A percentile compares a stretch with the other conserved stretches of the same genome.
phyloP scores from a whole-genome alignment of 1,284 basidiomycete genomes.

The Takashimella koratensis region DNA sequence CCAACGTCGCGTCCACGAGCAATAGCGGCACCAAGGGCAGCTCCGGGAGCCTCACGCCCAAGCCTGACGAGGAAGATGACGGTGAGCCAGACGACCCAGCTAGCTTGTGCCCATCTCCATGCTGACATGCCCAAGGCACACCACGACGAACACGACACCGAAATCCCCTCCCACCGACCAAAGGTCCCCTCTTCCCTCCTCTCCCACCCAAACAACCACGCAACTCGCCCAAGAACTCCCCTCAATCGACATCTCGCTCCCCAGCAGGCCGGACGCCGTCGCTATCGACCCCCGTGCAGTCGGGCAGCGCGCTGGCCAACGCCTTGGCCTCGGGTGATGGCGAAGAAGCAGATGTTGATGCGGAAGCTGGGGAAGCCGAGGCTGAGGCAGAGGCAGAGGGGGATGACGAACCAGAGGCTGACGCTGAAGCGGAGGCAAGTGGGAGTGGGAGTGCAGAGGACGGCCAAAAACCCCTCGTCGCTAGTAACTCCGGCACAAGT shows the following conservation, averaged over 20 bases:
- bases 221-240: conserved; percentile 31
- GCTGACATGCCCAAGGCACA: conserved; percentile 10
- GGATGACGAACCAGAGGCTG: conserved; percentile 2
- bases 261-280: conserved; percentile 9
- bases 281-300: conserved; percentile 4
- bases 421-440: conserved; percentile 2
- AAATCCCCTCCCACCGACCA: conserved; percentile 42
- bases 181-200: conserved; percentile 45
- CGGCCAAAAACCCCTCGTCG: conserved; percentile 1
- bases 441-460: not conserved
- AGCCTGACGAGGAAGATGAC: conserved; percentile 20
- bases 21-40: conserved; percentile 8
- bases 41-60: conserved; percentile 21
- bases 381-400: conserved; percentile 2
- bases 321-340: no score
- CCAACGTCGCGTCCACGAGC: conserved; percentile 4
- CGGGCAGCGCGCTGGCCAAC: conserved; percentile 19
- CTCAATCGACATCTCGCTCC: conserved; percentile 21
- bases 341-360: no score
- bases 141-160: conserved; percentile 38
- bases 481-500: conserved; percentile 23
- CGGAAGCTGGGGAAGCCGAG: conserved; percentile 13
- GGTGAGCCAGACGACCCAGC: conserved; percentile 8
- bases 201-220: conserved; percentile 45
- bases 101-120: no score